phyloP scores from a whole-genome alignment of 768 basidiomycete species.

The Tubosaeta sp. region DNA sequence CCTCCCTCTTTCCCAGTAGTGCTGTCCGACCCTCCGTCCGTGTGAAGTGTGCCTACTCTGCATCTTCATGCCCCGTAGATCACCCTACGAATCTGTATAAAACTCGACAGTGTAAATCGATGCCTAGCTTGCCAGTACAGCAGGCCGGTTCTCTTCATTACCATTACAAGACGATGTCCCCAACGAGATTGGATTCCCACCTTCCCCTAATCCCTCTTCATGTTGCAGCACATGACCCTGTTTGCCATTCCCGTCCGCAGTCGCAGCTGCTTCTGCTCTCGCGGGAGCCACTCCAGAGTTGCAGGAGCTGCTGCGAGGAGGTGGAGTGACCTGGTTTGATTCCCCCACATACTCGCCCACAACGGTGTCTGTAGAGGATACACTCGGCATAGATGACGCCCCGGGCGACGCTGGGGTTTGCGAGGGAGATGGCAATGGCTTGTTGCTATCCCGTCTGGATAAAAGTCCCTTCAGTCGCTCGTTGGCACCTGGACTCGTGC shows the following conservation, averaged over 20 bases:
- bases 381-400: slow-evolving; percentile 7
- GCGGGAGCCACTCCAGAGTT: slow-evolving; percentile 4
- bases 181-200: slow-evolving; percentile 9
- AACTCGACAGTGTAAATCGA: slow-evolving; percentile 10
- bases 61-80: slow-evolving; percentile 11
- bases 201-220: slow-evolving; percentile 5
- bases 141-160: slow-evolving; percentile 3
- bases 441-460: slow-evolving; percentile 28
- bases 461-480: slow-evolving; percentile 38
- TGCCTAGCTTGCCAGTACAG: slow-evolving; percentile 7
- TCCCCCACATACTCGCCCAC: slow-evolving; percentile 11
- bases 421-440: slow-evolving; percentile 24
- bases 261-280: slow-evolving; percentile 3
- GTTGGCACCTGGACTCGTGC: slow-evolving; percentile 25
- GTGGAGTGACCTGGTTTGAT: slow-evolving; percentile 19
- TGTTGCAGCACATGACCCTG: slow-evolving; percentile 1
- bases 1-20: background rate
- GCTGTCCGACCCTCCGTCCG: background rate
- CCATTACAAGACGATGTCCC: slow-evolving; percentile 6
- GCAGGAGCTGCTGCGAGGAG: slow-evolving; percentile 20
- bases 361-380: slow-evolving; percentile 10
- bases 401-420: slow-evolving; percentile 21
- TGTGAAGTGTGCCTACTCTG: background rate
- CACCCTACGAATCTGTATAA: slow-evolving; percentile 12
- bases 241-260: slow-evolving; percentile 4